Base-by-base conservation (phyloP, 768 basidiomycete genomes). In the Russula vinacea region DNA sequence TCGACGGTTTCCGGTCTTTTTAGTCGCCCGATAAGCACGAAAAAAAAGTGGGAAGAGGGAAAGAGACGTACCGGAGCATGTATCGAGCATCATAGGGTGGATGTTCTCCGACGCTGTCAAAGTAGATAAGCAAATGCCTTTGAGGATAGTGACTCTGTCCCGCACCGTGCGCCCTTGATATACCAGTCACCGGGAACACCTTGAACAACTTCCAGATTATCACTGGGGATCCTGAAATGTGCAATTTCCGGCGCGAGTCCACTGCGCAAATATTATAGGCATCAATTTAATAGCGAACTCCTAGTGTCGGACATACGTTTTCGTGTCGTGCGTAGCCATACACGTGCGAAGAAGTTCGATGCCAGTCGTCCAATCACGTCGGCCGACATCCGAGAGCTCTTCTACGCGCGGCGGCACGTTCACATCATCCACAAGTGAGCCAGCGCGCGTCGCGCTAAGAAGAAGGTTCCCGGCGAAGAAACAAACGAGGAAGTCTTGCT, bases 401-500 rank as follows among this genome's bases (percentile, higher is more conserved):
- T 78, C 77, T n/a, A 77, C 74, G 29, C 76, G 78, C 0, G 92
- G 91, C 14, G 91, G 91, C 37, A 90, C 73, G 11, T 88, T 88
- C 7, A 89, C 84, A 3, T 75, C 77, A 11, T 79, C 72, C 3
- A 74, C 75, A 19, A 80, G 64, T 0, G 87, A 81, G 11, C 88
- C 88, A 2, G 85, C 76, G 2, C 79, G 83, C 3, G 89, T 90
- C 16, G 92, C 90, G 14, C 95, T 94, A 3, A 98, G 83, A 81
- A 98, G 86, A 61, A 98, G 83, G 0, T 91, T 91, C 3, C 94
- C 95, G 22, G 88, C 93, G 39, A 98, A 78, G 84, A 97, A 98
- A 76, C 95, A 98, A 3, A 91, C 94, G 39, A 98, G 84, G 73
- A 97, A 95, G 72, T 98, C 95, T 77, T 98, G 95, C 73, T 97